Conservation (phyloP, 495 filamentous ascomycete species). For the Penicillium bovifimosum region DNA sequence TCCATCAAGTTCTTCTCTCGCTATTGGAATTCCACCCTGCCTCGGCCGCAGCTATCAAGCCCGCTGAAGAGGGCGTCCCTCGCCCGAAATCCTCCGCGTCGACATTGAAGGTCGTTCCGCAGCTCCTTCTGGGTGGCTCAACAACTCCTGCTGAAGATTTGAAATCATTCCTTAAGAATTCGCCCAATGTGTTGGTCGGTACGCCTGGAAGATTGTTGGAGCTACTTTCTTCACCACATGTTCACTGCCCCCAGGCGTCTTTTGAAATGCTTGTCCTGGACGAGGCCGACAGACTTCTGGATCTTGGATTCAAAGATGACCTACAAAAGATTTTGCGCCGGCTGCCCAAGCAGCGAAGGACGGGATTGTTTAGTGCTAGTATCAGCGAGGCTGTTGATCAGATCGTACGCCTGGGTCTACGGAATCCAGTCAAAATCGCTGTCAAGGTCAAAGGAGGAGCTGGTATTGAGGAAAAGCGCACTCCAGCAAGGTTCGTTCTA, state of each 20-base stretch:
- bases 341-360: conserved; percentile 88
- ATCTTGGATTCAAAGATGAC: conserved; percentile 92
- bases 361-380: conserved; percentile 89
- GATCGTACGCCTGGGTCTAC: conserved; percentile 83
- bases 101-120: conserved; percentile 62
- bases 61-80: conserved; percentile 48
- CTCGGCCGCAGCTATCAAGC: conserved; percentile 59
- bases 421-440: conserved; percentile 88
- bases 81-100: conserved; percentile 45
- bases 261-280: conserved; percentile 91
- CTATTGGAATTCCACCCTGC: conserved; percentile 76
- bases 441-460: conserved; percentile 80
- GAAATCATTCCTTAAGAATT: conserved; percentile 67
- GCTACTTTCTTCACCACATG: conserved; percentile 82
- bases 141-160: conserved; percentile 82
- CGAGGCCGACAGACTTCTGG: conserved; percentile 87
- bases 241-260: conserved; percentile 79
- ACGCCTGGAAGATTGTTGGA: conserved; percentile 89
- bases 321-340: conserved; percentile 77
- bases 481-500: conserved; percentile 59
- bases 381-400: conserved; percentile 88
- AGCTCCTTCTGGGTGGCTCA: conserved; percentile 83
- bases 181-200: conserved; percentile 79
- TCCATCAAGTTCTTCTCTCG: conserved; percentile 71
- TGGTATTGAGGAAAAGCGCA: conserved; percentile 77